Evolutionary conservation across 1,139 yeast genomes (phyloP).

Genomic region (Nakaseomyces kungkrabaensis): DNA sequence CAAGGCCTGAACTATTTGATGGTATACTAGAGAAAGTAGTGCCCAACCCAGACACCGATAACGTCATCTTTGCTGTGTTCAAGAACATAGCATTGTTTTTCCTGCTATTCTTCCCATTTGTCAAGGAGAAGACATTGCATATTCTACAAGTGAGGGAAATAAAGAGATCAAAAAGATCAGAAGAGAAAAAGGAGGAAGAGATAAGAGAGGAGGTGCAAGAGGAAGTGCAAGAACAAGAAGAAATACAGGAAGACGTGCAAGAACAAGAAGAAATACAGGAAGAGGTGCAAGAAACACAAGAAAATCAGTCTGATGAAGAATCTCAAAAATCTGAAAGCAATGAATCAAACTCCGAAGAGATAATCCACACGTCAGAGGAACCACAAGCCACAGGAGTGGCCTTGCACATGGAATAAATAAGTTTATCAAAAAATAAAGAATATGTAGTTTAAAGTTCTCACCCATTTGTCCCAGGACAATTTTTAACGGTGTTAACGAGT

Average conservation of each 20-base stretch:
- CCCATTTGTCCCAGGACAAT: not conserved
- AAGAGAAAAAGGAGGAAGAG: not conserved
- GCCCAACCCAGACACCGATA: constrained; percentile 20
- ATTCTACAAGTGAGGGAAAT: not conserved
- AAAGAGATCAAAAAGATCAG: not conserved
- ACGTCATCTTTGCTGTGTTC: constrained; percentile 9
- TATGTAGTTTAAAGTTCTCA: too few relatives aligned
- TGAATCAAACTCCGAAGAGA: not conserved
- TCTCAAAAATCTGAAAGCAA: too few relatives aligned
- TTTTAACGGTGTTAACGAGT: not conserved
- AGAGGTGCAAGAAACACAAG: too few relatives aligned
- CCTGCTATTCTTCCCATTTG: constrained; percentile 16
- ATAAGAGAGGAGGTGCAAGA: not conserved
- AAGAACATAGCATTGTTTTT: constrained; percentile 20
- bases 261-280: too few relatives aligned
- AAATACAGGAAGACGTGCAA: too few relatives aligned
- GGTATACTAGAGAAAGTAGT: constrained; percentile 14
- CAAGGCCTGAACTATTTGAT: constrained; percentile 9
- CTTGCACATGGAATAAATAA: not conserved
- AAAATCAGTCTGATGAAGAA: too few relatives aligned
- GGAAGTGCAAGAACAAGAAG: not conserved
- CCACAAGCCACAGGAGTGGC: not conserved
- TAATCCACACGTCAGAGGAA: not conserved
- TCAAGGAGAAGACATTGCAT: constrained; percentile 7
- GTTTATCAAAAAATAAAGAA: not conserved